A percentile compares a stretch with the other conserved stretches of the same genome.
Evolutionary conservation across 108 stramenopile species (phyloP).

Genomic region (Nannochloropsis gaditana): DNA sequence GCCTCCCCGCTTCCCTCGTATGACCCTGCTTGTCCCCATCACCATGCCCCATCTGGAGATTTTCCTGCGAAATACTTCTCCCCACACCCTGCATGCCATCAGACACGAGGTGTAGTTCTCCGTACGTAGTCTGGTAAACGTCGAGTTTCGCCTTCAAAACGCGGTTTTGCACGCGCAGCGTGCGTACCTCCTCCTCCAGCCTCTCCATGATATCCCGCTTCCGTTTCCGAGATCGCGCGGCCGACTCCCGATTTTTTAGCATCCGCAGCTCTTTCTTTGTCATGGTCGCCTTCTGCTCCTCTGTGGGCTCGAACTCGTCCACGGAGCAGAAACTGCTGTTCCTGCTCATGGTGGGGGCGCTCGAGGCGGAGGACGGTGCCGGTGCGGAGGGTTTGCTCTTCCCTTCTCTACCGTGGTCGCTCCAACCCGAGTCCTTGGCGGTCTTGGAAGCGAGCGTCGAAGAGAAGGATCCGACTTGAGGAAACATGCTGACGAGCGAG

Average conservation of each 20-base stretch:
- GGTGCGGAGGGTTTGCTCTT: neutral
- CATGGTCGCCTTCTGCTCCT: neutral
- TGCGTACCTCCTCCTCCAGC: slow-evolving; percentile 4
- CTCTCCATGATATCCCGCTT: neutral
- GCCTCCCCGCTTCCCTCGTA: neutral
- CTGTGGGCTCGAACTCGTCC: neutral
- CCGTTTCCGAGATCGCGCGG: neutral
- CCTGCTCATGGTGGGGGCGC: neutral
- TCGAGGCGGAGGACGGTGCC: neutral
- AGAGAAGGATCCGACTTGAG: neutral
- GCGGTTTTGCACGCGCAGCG: neutral
- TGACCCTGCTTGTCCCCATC: neutral
- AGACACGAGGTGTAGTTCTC: neutral
- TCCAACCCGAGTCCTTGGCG: neutral
- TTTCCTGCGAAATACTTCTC: too few species aligned
- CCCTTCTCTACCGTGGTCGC: neutral
- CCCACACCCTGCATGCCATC: too few species aligned
- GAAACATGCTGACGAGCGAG: neutral
- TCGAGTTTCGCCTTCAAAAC: neutral
- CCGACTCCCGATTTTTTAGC: neutral
- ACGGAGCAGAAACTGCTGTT: neutral
- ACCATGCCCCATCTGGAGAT: neutral
- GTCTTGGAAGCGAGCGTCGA: neutral
- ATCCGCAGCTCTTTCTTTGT: neutral
- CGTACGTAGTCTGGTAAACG: neutral